phyloP scores from a whole-genome alignment of 805 yeast species.

The Metschnikowia similis region DNA sequence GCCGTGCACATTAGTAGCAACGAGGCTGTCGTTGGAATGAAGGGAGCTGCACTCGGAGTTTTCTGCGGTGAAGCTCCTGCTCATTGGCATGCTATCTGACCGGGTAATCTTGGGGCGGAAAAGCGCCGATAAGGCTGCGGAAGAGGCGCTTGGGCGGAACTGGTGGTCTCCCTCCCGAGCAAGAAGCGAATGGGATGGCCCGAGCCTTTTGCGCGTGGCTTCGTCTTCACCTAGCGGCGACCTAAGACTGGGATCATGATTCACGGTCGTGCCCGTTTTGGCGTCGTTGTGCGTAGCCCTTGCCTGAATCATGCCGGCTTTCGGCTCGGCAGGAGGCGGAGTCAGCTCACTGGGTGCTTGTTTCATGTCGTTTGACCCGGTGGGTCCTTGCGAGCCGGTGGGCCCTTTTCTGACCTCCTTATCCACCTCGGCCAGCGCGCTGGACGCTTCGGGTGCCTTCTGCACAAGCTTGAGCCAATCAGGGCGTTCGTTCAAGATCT shows the following conservation, averaged over 20 bases:
- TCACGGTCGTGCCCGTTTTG: neutral
- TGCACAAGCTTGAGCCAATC: slow-evolving; percentile 30
- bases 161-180: slow-evolving; percentile 17
- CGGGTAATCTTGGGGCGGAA: slow-evolving; percentile 35
- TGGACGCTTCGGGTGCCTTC: slow-evolving; percentile 4
- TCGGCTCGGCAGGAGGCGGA: neutral
- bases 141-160: slow-evolving; percentile 41
- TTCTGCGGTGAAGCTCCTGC: neutral
- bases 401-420: neutral
- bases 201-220: slow-evolving; percentile 4
- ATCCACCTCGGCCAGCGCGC: neutral
- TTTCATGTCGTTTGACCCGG: neutral
- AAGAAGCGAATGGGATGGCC: neutral
- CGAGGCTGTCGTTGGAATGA: neutral
- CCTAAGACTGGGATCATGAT: no score
- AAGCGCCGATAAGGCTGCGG: slow-evolving; percentile 45
- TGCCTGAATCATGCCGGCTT: neutral
- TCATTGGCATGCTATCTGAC: slow-evolving; percentile 34
- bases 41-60: neutral
- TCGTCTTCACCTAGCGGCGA: neutral
- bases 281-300: neutral
- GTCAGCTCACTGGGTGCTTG: neutral
- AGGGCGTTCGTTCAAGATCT: slow-evolving; percentile 66
- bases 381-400: neutral
- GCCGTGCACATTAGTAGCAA: neutral